Evolutionary conservation across 2,329 filamentous ascomycete genomes (phyloP), one percentile per base, ranked within the genome.

Genomic region (Apiospora sp.): DNA sequence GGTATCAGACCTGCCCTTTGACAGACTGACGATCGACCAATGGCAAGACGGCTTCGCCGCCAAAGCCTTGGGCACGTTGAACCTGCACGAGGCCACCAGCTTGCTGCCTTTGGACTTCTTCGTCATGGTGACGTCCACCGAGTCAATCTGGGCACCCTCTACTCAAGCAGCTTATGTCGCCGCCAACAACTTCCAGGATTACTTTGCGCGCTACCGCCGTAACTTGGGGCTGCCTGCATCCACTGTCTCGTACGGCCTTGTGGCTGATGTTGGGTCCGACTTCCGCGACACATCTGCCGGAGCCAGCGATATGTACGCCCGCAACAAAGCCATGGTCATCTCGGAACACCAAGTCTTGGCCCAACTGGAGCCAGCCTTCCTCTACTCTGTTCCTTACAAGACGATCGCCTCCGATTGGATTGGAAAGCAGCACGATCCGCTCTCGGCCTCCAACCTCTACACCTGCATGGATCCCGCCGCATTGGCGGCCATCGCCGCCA

Each of bases 161-260:
- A 78, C 75, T 0, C 79, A 81, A 64, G 67, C 70, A 7, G 75
- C 75, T 13, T 81, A 81, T 67, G 76, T 76, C 4, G 77, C 77
- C 0, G 79, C 74, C 30, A 79, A 80, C 73, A 77, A 72, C 43
- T 82, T 79, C 75, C 75, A 78, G 44, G 79, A 80, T 16, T 71
- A 72, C 3, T 79, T 81, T 61, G 77, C 76, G 0, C 75, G 78
- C 8, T 76, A 78, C 34, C 78, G 79, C 5, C 76, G 73, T 1
- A 64, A 49, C 1, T 64, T 76, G 4, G 76, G 77, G 10, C 73
- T 80, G 13, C 75, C 76, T 1, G 79, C 78, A 1, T 74, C 77
- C 4, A 76, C 77, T 0, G 72, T 76, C 1, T 73, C 76, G 0
- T 76, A 77, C 24, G 75, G 79, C 12, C 61, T 79, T 4, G 69